Evolutionary conservation across 805 yeast species (phyloP), one percentile per base, ranked within the genome.

Genomic region (Metschnikowia lachancei): DNA sequence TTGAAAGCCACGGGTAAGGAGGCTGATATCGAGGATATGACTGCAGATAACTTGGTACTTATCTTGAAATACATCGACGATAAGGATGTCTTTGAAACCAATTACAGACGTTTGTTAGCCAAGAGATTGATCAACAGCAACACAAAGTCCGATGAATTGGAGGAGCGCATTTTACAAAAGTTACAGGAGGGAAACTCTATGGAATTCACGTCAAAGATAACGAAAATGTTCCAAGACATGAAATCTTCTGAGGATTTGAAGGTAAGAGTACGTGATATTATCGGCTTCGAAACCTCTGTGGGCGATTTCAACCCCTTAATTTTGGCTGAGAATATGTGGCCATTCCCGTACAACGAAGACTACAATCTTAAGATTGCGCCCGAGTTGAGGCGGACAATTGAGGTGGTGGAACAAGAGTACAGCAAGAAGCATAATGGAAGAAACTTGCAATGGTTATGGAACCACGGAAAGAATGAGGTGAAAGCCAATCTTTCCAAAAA

Each of bases 221-320:
- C 96, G 18, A 87, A 90, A 58, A 94, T 94, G 99, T 91, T 94
- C 65, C 87, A 85, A 63, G 99, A 94, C 67, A 88, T 94, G 74
- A 80, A 85, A 57, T 79, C 92, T 3, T 87, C 96, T 0, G 81
- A 80, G 51, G 92, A 88, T 46, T 74, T 94, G 61, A 86, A 82
- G 57, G 53, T 61, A n/a, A 65, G 70, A 41, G 83, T 84, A 60
- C 71, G 71, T 54, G 82, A 78, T 40, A 70, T 68, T 36, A 45
- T 66, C 30, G 59, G 59, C 8, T 35, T 12, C 31, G 39, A 44
- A n/a, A 36, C 47, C 11, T 19, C 50, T 8, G 47, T 49, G 36
- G 67, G 67, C 50, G 77, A 72, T 52, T 83, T 88, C 62, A 78
- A 81, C 40, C 88, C 94, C 20, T 80, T 81, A 54, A 82, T 89